Base-by-base conservation (phyloP, 169 alveolate species). In the Plasmodium fragile region DNA sequence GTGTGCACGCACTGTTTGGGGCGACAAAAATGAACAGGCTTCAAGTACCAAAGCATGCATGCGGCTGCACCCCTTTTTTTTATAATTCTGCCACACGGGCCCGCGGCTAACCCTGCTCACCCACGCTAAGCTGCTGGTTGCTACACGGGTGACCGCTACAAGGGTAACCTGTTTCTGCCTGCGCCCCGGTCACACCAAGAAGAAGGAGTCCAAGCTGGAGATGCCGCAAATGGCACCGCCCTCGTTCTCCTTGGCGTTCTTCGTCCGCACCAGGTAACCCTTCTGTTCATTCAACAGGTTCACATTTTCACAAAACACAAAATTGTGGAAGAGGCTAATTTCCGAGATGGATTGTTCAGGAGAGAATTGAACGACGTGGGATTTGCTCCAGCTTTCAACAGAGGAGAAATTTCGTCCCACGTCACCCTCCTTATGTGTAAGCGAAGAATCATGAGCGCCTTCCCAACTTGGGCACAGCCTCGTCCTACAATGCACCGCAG, bases 221-320 rank as follows among this genome's bases (percentile, higher is more conserved):
- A 94, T 92, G 25, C 98, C 98, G 30, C 96, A 97, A 39, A 96
- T 96, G 36, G 96, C 96, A 18, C 98, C 98, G 1, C 98, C 97
- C 92, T 97, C 98, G 49, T 90, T 82, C 25, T 95, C 94, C 25
- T 75, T 87, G 45, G 53, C 80, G 53, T 92, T 83, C 92, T 97
- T 97, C 16, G 97, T 95, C 69, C 98, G 83, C 16, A 97, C 95
- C 75, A 97, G 83, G 89, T 92, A 94, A 34, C 97, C 97, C 77
- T 92, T 92, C 78, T 95, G 95, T 53, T 91, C 96, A 89, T 97
- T 95, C 49, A 75, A n/a, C 36, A 93, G 11, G 53, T 92, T 92
- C 65, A 82, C 84, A 55, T 80, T 81, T 39, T 85, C 43, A 22
- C 32, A 75, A 85, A 85, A 85, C 75, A 85, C 59, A 73, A 85